Evolutionary conservation across 2,329 filamentous ascomycete species (phyloP).

Genomic region (Colletotrichum gigasporum): DNA sequence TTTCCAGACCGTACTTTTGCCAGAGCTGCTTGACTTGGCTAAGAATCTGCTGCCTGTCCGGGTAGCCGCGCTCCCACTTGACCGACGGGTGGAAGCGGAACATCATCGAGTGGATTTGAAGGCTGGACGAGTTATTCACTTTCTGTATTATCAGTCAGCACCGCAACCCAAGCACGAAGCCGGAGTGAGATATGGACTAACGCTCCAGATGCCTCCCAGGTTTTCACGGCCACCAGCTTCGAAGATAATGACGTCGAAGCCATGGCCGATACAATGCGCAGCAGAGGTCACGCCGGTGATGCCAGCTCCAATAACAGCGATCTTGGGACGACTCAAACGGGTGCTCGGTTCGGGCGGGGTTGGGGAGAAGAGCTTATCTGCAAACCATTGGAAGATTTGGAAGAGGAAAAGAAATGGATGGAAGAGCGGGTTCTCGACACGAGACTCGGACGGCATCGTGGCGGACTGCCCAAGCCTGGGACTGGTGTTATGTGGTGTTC

Average conservation of each 20-base stretch:
- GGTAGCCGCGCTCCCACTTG: slow-evolving; percentile 79
- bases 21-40: slow-evolving; percentile 77
- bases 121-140: slow-evolving; percentile 83
- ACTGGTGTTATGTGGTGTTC: background rate
- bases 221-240: slow-evolving; percentile 73
- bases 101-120: slow-evolving; percentile 89
- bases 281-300: slow-evolving; percentile 82
- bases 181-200: slow-evolving; percentile 46
- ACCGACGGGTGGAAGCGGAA: slow-evolving; percentile 88
- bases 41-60: slow-evolving; percentile 78
- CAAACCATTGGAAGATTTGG: slow-evolving; percentile 71
- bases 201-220: slow-evolving; percentile 84
- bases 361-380: slow-evolving; percentile 74
- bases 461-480: slow-evolving; percentile 1
- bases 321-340: slow-evolving; percentile 68
- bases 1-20: slow-evolving; percentile 77
- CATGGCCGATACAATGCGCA: slow-evolving; percentile 85
- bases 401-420: slow-evolving; percentile 70
- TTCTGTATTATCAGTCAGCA: slow-evolving; percentile 53
- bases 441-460: slow-evolving; percentile 43
- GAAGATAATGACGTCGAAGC: slow-evolving; percentile 83
- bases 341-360: slow-evolving; percentile 69
- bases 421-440: slow-evolving; percentile 52
- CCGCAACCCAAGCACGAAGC: background rate
- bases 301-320: slow-evolving; percentile 76